These are phyloP conservation scores for Rosa multiflora DNA, from an alignment of 306 rosid genomes.

Conservation along the genomic window DNA sequence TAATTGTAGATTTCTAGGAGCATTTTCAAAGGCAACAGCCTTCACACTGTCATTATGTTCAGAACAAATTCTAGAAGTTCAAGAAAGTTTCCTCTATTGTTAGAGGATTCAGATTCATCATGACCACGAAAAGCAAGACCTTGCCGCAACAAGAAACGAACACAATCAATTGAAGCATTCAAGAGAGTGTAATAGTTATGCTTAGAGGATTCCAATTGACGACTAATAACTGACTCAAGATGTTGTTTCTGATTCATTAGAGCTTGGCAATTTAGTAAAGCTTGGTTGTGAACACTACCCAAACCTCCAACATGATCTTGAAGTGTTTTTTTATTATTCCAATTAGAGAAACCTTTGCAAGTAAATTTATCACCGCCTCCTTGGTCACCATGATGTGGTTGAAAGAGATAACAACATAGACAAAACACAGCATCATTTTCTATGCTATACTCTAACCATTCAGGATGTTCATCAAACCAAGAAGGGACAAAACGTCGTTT, in stretches of 20 bases:
- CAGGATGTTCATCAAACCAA: no score
- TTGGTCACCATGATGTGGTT: no score
- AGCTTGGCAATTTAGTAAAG: not conserved
- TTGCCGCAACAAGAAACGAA: not conserved
- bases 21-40: not conserved
- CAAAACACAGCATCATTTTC: no score
- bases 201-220: no score
- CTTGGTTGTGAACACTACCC: not conserved
- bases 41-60: not conserved
- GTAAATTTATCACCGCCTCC: no score
- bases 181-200: not conserved
- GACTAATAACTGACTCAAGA: not conserved
- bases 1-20: not conserved
- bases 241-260: not conserved
- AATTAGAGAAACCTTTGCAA: no score
- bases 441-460: no score
- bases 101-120: conserved; percentile 9
- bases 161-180: not conserved
- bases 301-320: not conserved
- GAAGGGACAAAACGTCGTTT: no score
- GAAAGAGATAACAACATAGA: no score
- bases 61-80: no score
- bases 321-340: no score
- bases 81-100: not conserved
- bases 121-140: conserved; percentile 1